phyloP scores from a whole-genome alignment of 805 yeast species.

The Debaryomyces castellii region DNA sequence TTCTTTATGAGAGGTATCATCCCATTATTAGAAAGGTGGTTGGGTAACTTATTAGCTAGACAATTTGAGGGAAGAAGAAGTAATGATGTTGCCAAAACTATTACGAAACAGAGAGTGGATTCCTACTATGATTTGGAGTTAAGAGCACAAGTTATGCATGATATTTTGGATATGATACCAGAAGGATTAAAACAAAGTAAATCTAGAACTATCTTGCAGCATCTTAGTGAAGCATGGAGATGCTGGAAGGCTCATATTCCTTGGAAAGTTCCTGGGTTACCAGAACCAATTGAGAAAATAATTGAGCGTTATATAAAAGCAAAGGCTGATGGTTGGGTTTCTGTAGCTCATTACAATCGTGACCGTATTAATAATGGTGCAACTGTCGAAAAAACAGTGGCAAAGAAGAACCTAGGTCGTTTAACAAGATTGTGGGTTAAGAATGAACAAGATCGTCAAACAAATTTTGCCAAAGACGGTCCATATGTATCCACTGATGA shows the following conservation, averaged over 20 bases:
- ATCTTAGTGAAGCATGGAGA: constrained; percentile 97
- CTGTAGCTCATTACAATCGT: constrained; percentile 89
- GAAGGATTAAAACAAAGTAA: constrained; percentile 87
- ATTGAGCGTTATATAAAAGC: constrained; percentile 89
- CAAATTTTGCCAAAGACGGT: constrained; percentile 75
- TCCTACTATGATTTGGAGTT: constrained; percentile 92
- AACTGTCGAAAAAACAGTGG: constrained; percentile 90
- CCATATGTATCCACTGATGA: constrained; percentile 84
- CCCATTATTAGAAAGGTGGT: constrained; percentile 92
- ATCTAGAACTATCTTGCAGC: constrained; percentile 85
- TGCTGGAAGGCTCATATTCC: constrained; percentile 99
- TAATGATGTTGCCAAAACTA: constrained; percentile 88
- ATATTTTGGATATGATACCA: constrained; percentile 95
- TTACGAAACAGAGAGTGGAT: constrained; percentile 94
- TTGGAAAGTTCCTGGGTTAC: constrained; percentile 96
- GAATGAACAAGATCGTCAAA: constrained; percentile 87
- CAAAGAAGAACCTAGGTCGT: constrained; percentile 89
- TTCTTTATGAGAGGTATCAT: constrained; percentile 87
- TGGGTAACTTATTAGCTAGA: constrained; percentile 84
- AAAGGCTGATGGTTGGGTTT: constrained; percentile 95
- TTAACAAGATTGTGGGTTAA: constrained; percentile 90
- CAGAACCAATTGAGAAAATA: constrained; percentile 82
- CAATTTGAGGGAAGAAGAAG: constrained; percentile 95
- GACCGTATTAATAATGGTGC: constrained; percentile 88
- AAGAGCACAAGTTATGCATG: constrained; percentile 92